Percentiles rank a stretch among this genome's conserved stretches.
Conservation (phyloP, 2,329 filamentous ascomycete species). For the Stylonectria norvegica region DNA sequence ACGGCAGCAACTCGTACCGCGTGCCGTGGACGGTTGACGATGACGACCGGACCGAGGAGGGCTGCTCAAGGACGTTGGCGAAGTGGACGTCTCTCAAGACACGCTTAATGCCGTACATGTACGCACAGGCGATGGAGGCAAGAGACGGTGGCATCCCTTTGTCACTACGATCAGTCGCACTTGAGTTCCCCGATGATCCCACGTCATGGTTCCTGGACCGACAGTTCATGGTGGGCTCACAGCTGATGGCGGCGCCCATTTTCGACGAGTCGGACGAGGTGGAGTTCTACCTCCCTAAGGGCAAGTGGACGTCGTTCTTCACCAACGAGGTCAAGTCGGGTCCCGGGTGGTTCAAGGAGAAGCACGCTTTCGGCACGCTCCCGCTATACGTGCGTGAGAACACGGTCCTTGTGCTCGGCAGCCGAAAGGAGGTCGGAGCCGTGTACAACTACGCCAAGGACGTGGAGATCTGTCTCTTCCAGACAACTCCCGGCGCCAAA, state of each 20-base stretch:
- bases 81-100: constrained; percentile 49
- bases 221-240: constrained; percentile 70
- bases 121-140: constrained; percentile 41
- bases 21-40: constrained; percentile 72
- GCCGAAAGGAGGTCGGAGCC: constrained; percentile 35
- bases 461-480: constrained; percentile 47
- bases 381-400: constrained; percentile 57
- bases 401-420: constrained; percentile 46
- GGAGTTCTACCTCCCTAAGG: constrained; percentile 60
- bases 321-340: constrained; percentile 48
- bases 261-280: constrained; percentile 61
- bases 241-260: constrained; percentile 61
- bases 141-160: constrained; percentile 55
- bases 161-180: constrained; percentile 60
- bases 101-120: constrained; percentile 51
- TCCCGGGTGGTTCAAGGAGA: constrained; percentile 58
- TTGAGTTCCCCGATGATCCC: constrained; percentile 70
- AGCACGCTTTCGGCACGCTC: constrained; percentile 55
- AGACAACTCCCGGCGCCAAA: constrained; percentile 38
- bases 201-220: constrained; percentile 65
- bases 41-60: constrained; percentile 54
- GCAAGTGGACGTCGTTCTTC: constrained; percentile 48
- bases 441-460: constrained; percentile 47
- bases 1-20: constrained; percentile 67
- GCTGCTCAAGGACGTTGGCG: constrained; percentile 49